Evolutionary conservation across 371 early-diverging fungal species (phyloP), one percentile per base, ranked within the genome.

Genomic region (Thermomucor indicae-seudaticae): DNA sequence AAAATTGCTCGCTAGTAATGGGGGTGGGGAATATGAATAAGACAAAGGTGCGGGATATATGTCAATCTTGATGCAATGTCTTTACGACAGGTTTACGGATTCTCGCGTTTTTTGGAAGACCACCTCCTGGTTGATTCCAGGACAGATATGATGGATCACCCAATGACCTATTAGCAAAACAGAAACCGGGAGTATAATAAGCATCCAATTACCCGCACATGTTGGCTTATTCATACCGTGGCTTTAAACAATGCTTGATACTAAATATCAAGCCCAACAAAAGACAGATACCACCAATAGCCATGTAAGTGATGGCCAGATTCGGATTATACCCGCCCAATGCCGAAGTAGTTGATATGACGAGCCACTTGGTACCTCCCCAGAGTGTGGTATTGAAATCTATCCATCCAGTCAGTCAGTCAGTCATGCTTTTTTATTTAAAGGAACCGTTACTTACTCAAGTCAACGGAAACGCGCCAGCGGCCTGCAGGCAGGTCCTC

Each of bases 281-380:
- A 40, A 92, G 79, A 65, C 95, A 93, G 16, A 93, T 46, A 6
- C 74, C 80, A 11, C 96, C 97, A 28, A 94, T 86, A 4, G 85
- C 83, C 49, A 97, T 81, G 71, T 96, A 98, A 0, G 96, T 92
- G 43, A 87, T 82, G 11, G 97, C 98, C 28, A 98, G 67, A 75
- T 92, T 95, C 1, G 95, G 88, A 66, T 96, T 98, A 49, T 92
- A 85, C 2, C 96, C 96, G 43, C 98, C 98, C 53, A 98, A 75
- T 24, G 91, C 83, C 35, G 96, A 92, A 6, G 88, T 88, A 10
- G 94, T 91, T 1, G 93, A 89, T 25, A 97, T 69, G 24, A 97
- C 95, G 24, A 98, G 57, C 37, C 92, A 88, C 66, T 98, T 98
- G 12, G 89, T 89, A 30, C 97, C 97, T 37, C 87, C 87, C 67